Percentiles rank a stretch among this genome's conserved stretches.
These are phyloP conservation scores for Fusarium aywerte DNA, from an alignment of 2,329 filamentous ascomycete species.

Conservation along the genomic window DNA sequence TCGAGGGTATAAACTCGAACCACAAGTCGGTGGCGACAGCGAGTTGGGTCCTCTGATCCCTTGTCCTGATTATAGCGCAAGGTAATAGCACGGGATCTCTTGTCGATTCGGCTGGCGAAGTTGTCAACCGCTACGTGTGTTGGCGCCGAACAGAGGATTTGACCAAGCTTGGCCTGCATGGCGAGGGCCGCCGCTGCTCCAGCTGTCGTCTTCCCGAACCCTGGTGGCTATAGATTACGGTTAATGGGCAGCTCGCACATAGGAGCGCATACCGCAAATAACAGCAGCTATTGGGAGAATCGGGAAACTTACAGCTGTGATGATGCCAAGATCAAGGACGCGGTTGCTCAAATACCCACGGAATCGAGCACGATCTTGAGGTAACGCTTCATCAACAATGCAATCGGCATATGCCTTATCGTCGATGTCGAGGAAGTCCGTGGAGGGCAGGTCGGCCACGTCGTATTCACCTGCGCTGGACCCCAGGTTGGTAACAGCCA, in stretches of 20 bases:
- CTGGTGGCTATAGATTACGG: neutral
- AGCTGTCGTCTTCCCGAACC: slow-evolving; percentile 27
- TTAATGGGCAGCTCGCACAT: neutral
- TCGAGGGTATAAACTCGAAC: neutral
- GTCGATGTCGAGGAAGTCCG: slow-evolving; percentile 1
- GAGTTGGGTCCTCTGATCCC: accelerated
- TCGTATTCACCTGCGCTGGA: neutral
- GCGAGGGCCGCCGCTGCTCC: slow-evolving; percentile 4
- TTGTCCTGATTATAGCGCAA: neutral
- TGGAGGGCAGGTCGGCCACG: neutral
- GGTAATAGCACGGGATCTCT: neutral
- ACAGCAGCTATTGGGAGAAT: neutral
- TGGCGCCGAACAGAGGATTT: slow-evolving; percentile 13
- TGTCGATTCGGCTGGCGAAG: slow-evolving; percentile 16
- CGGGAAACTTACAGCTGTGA: slow-evolving; percentile 25
- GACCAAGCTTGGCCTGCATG: slow-evolving; percentile 14
- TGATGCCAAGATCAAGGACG: slow-evolving; percentile 20
- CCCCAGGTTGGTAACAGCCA: neutral
- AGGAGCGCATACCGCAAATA: neutral
- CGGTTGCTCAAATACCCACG: slow-evolving; percentile 16
- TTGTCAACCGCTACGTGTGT: slow-evolving; percentile 1
- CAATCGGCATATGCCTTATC: neutral
- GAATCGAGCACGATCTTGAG: slow-evolving; percentile 16
- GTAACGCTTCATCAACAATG: slow-evolving; percentile 3
- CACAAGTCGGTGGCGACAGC: neutral